Evolutionary conservation across 768 basidiomycete genomes (phyloP).

Genomic region (Rubroboletus satanas): DNA sequence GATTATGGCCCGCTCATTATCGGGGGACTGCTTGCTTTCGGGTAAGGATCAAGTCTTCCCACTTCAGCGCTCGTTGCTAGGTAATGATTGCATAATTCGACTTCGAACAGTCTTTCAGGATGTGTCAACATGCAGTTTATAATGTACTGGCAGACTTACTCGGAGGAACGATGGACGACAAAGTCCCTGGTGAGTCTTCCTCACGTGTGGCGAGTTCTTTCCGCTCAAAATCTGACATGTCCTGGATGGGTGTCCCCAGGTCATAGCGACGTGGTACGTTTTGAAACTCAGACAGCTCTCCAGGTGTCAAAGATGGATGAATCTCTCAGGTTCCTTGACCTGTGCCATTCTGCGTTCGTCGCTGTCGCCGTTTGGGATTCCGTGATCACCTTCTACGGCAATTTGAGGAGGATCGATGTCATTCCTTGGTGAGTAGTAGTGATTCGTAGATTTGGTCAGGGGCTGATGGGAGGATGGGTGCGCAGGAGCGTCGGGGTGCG

Average conservation of each 20-base stretch:
- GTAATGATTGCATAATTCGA: background rate
- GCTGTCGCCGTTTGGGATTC: slow-evolving; percentile 24
- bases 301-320: background rate
- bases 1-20: slow-evolving; percentile 21
- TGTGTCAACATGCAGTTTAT: slow-evolving; percentile 27
- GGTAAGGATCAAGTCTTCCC: slow-evolving; percentile 1
- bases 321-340: slow-evolving; percentile 19
- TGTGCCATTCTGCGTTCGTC: slow-evolving; percentile 23
- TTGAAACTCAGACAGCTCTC: background rate
- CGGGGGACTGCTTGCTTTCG: slow-evolving; percentile 23
- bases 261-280: slow-evolving; percentile 20
- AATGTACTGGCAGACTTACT: slow-evolving; percentile 20
- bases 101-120: slow-evolving; percentile 20
- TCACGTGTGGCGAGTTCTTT: background rate
- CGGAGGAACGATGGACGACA: slow-evolving; percentile 15
- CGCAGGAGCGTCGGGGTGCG: slow-evolving; percentile 26
- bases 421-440: slow-evolving; percentile 23
- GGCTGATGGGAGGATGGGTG: background rate
- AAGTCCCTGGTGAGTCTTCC: slow-evolving; percentile 15
- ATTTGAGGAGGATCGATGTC: slow-evolving; percentile 2
- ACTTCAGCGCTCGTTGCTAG: background rate
- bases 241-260: slow-evolving; percentile 6
- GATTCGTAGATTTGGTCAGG: background rate
- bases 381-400: slow-evolving; percentile 16
- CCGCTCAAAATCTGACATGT: background rate